phyloP scores from a whole-genome alignment of 495 filamentous ascomycete genomes.

The Talaromyces ruber region DNA sequence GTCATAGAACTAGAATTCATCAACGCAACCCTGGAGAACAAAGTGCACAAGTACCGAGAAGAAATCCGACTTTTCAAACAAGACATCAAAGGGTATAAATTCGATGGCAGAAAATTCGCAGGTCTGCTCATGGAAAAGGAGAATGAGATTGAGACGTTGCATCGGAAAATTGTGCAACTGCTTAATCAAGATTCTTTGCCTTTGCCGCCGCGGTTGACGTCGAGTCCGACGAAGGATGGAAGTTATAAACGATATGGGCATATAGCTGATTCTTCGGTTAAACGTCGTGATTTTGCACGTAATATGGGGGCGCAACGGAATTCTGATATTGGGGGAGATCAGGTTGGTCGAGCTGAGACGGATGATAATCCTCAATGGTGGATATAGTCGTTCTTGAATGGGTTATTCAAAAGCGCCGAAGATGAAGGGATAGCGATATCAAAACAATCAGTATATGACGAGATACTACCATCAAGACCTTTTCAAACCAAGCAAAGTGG shows the following conservation, averaged over 20 bases:
- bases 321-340: background rate
- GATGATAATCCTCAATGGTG: background rate
- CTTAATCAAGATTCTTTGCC: background rate
- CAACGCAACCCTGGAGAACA: slow-evolving; percentile 5
- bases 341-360: background rate
- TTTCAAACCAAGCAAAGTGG: background rate
- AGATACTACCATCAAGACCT: background rate
- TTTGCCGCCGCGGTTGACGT: background rate
- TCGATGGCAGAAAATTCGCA: background rate
- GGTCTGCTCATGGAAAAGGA: background rate
- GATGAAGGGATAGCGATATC: background rate
- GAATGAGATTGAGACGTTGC: background rate
- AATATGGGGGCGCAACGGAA: background rate
- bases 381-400: background rate
- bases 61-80: slow-evolving; percentile 6
- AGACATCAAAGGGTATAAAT: slow-evolving; percentile 2
- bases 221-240: background rate
- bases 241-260: background rate
- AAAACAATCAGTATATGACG: background rate
- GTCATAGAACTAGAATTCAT: slow-evolving; percentile 5
- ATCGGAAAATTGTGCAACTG: slow-evolving; percentile 4
- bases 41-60: background rate
- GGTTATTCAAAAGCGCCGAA: no score
- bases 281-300: background rate
- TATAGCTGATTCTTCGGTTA: background rate